A percentile compares a stretch with the other conserved stretches of the same genome.
Conservation (phyloP, 331 rosid species). For the Rosa hybrid region DNA sequence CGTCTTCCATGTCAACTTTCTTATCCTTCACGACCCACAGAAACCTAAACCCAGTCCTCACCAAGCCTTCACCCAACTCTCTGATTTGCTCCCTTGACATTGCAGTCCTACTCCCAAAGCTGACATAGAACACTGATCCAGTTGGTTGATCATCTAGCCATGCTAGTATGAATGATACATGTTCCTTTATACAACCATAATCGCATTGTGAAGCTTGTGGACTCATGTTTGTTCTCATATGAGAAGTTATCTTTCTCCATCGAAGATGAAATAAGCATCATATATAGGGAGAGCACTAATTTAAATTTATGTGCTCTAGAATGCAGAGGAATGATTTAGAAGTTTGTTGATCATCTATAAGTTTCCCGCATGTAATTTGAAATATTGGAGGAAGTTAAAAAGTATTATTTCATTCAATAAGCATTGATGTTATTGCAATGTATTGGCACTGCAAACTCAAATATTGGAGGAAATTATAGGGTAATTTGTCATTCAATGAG, state of each 20-base stretch:
- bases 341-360: too few relatives aligned
- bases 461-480: too few relatives aligned
- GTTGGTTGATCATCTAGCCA: conserved; percentile 40
- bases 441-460: too few relatives aligned
- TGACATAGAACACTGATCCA: conserved; percentile 33
- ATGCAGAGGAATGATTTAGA: not conserved
- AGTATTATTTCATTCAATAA: not conserved
- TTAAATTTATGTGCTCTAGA: too few relatives aligned
- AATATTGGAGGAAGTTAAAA: not conserved
- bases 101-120: conserved; percentile 45
- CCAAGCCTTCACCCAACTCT: conserved; percentile 35
- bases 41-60: conserved; percentile 32
- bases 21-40: conserved; percentile 51
- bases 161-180: not conserved
- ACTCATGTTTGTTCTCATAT: not conserved
- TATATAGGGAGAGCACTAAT: too few relatives aligned
- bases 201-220: not conserved
- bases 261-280: not conserved
- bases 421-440: not conserved
- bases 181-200: not conserved
- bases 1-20: conserved; percentile 31
- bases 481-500: too few relatives aligned
- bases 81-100: conserved; percentile 34
- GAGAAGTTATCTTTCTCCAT: not conserved
- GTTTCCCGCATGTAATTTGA: not conserved